Evolutionary conservation across 2,329 filamentous ascomycete species (phyloP).

Genomic region (Akanthomyces muscarius): DNA sequence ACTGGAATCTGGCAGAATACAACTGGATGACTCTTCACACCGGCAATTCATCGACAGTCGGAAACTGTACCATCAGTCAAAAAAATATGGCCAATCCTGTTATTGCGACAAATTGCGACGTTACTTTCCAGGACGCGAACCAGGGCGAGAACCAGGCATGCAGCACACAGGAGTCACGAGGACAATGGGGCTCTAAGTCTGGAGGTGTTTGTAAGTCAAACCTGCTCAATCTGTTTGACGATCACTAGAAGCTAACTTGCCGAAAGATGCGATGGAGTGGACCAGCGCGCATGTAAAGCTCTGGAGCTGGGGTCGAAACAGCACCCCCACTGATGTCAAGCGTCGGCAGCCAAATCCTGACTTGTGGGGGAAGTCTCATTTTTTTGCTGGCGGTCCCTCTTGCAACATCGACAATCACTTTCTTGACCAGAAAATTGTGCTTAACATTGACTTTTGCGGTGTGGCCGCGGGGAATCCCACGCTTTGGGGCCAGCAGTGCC

Average conservation of each 20-base stretch:
- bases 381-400: constrained; percentile 50
- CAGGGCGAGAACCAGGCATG: neutral
- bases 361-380: constrained; percentile 61
- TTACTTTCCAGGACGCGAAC: neutral
- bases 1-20: constrained; percentile 49
- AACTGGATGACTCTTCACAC: constrained; percentile 59
- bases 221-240: neutral
- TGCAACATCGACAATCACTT: constrained; percentile 66
- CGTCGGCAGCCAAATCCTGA: constrained; percentile 53
- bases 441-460: constrained; percentile 73
- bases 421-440: constrained; percentile 64
- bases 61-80: constrained; percentile 28
- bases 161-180: neutral
- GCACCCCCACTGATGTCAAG: constrained; percentile 33
- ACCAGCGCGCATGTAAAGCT: constrained; percentile 38
- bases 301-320: constrained; percentile 35
- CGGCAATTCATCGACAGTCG: constrained; percentile 27
- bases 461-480: constrained; percentile 52
- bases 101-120: neutral
- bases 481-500: constrained; percentile 1
- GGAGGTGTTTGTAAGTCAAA: neutral
- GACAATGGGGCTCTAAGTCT: neutral
- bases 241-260: constrained; percentile 22
- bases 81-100: neutral
- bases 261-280: constrained; percentile 39